Evolutionary conservation across 495 filamentous ascomycete species (phyloP), one percentile per base, ranked within the genome.

Genomic region (Bacidia gigantensis): DNA sequence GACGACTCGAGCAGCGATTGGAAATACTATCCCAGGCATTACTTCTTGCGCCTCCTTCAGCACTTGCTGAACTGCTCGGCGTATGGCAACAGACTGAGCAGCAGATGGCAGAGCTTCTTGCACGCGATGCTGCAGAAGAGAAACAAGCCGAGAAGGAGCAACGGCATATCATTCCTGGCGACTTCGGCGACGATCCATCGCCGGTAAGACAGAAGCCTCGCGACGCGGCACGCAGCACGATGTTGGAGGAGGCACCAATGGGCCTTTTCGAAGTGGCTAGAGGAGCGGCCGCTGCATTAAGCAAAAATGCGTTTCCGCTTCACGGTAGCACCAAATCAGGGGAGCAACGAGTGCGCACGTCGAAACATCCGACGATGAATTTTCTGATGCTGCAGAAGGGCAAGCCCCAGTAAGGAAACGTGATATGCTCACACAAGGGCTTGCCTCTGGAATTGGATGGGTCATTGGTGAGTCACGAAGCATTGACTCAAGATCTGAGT

Each of bases 201-300:
- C 65, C 64, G 57, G 66, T 32, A 60, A 61, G 35, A 53, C 67
- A 17, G 67, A 75, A 58, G 62, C 57, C 75, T 39, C 49, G 73
- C 53, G 50, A 66, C 51, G 52, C 65, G 3, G 49, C 58, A n/a
- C 60, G 65, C 11, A 59, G 64, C 18, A 62, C 60, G 0, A 60
- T 67, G 32, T 60, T 68, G 12, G 84, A 87, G 49, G 89, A 93
- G 61, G 84, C 87, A 26, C 92, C 92, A 0, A 89, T 96, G 82
- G 89, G 87, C 1, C 70, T 97, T 22, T 97, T 98, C 60, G 93
- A 95, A 55, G 78, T 97, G 40, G 88, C 89, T 7, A 74, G 87
- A 24, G 87, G 82, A 49, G 88, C 89, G 26, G 80, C 86, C 3
- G 74, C 81, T 39, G 89, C 93, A 7, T 74, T 84, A 21, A 75